Evolutionary conservation across 2,329 filamentous ascomycete genomes (phyloP).

Genomic region (Graphilbum fragrans): DNA sequence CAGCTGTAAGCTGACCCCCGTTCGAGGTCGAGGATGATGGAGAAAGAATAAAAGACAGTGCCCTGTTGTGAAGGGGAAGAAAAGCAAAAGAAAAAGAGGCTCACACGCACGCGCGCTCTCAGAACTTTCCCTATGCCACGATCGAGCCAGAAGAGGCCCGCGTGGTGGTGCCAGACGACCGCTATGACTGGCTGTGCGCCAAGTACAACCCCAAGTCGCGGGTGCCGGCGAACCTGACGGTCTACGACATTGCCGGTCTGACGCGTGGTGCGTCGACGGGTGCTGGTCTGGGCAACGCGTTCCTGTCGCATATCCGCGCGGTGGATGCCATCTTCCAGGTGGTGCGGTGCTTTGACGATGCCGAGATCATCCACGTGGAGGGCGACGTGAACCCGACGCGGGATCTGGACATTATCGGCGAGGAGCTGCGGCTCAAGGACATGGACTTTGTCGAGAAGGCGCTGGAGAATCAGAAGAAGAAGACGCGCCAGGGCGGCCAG

Average conservation of each 20-base stretch:
- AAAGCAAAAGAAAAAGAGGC: neutral
- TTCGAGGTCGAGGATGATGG: neutral
- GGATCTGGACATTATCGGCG: slow-evolving; percentile 92
- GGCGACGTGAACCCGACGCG: slow-evolving; percentile 92
- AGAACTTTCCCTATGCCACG: slow-evolving; percentile 98
- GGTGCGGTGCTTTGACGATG: slow-evolving; percentile 94
- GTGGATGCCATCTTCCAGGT: slow-evolving; percentile 98
- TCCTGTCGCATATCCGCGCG: slow-evolving; percentile 96
- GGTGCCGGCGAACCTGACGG: slow-evolving; percentile 94
- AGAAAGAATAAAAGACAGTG: neutral
- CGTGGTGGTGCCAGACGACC: slow-evolving; percentile 90
- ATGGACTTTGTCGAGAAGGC: slow-evolving; percentile 98
- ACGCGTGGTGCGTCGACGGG: slow-evolving; percentile 93
- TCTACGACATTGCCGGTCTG: slow-evolving; percentile 97
- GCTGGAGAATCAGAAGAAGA: slow-evolving; percentile 82
- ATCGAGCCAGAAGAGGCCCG: slow-evolving; percentile 98
- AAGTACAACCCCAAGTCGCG: slow-evolving; percentile 97
- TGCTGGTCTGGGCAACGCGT: slow-evolving; percentile 92
- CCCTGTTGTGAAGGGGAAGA: neutral
- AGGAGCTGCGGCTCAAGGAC: slow-evolving; percentile 94
- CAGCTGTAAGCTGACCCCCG: slow-evolving; percentile 50
- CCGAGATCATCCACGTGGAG: slow-evolving; percentile 98
- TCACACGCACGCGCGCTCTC: slow-evolving; percentile 4
- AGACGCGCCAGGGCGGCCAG: slow-evolving; percentile 87
- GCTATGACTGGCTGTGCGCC: slow-evolving; percentile 88